Percentiles rank a stretch among this genome's conserved stretches.
phyloP scores from a whole-genome alignment of 768 basidiomycete genomes.

The Lyophyllum atratum region DNA sequence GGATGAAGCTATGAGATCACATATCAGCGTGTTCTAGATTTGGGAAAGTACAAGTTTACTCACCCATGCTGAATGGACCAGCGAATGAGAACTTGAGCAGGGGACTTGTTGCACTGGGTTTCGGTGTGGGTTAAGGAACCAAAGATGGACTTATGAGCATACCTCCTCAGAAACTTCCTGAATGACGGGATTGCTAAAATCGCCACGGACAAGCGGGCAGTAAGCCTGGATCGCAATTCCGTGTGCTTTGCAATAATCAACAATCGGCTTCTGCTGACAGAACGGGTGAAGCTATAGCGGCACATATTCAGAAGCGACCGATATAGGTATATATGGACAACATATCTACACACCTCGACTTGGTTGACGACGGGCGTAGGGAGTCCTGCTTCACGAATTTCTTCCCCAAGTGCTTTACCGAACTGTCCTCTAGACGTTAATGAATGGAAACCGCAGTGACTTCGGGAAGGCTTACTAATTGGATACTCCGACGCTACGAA shows the following conservation, averaged over 20 bases:
- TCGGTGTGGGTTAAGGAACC: too few species aligned
- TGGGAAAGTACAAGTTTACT: conserved; percentile 17
- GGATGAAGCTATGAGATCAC: conserved; percentile 57
- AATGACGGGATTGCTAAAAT: conserved; percentile 55
- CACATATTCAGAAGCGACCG: neutral
- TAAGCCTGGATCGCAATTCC: conserved; percentile 71
- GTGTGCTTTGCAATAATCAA: conserved; percentile 67
- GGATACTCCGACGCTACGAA: conserved; percentile 75
- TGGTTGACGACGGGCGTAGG: conserved; percentile 76
- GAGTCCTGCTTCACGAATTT: conserved; percentile 62
- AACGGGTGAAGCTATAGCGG: conserved; percentile 67
- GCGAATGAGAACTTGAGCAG: conserved; percentile 79
- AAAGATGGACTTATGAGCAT: neutral
- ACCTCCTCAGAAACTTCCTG: conserved; percentile 61
- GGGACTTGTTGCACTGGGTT: conserved; percentile 57
- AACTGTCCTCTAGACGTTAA: conserved; percentile 35
- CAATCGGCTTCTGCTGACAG: conserved; percentile 80
- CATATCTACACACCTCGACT: conserved; percentile 59
- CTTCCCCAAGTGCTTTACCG: conserved; percentile 69
- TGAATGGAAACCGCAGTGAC: neutral
- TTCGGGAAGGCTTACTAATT: conserved; percentile 63
- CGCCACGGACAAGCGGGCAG: conserved; percentile 68
- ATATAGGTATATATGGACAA: neutral
- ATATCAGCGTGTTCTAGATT: neutral
- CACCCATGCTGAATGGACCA: conserved; percentile 89